Base-by-base conservation (phyloP, 805 yeast species). In the Torulaspora indica region DNA sequence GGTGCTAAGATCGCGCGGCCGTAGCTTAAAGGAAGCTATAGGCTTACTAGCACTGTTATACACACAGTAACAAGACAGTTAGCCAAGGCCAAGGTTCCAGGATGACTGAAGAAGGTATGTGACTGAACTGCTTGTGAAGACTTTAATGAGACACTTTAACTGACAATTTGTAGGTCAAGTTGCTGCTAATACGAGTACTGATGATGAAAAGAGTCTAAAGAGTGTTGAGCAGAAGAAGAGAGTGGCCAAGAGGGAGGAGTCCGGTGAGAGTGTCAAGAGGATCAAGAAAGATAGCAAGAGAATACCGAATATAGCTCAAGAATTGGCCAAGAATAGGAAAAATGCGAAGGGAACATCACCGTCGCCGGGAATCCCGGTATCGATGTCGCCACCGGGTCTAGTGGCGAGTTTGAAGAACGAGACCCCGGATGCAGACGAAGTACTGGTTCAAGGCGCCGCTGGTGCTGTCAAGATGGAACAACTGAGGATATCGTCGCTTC, bases 261-360 rank as follows among this genome's bases (percentile, higher is more conserved):
- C 34, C 5, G 14, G 30, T 4, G 34, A 39, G 18, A 29, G 18
- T 13, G 30, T 34, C 10, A 48, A 48, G 24, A 45, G 29, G 20
- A 13, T 34, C 22, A 48, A 42, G 40, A 35, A 42, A 32, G 52
- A 48, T n/a, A 42, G 18, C 15, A 50, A 46, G 23, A 39, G 48
- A 10, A 48, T 55, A 10, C 58, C 62, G 5, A 61, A 57, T 38
- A 63, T 63, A 20, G 67, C 67, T 3, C 53, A 60, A 38, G 64
- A 63, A 44, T 35, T 63, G 33, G 67, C 67, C 5, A 58, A 54
- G 35, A 63, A 63, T 41, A 55, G 67, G 45, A 61, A 59, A 20
- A 43, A 43, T 15, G 57, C 43, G 5, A 52, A 49, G 36, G 46
- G 43, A 8, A 28, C 44, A 10, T 51, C 60, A 2, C 54, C 53